Percentiles rank a stretch among this genome's conserved stretches.
Conservation (phyloP, 2,329 filamentous ascomycete genomes). For the Aspergillus brunneoviolaceus region DNA sequence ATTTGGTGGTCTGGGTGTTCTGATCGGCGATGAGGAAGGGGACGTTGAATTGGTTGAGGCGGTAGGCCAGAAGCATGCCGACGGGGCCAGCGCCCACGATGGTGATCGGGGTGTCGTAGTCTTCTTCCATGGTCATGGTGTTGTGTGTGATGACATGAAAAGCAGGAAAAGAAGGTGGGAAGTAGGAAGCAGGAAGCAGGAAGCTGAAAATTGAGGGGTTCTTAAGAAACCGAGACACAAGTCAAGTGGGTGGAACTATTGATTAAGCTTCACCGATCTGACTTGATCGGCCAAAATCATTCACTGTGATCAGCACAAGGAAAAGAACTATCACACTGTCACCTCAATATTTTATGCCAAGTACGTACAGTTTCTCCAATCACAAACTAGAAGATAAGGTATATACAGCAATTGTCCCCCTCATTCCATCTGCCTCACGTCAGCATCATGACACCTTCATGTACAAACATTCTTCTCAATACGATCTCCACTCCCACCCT, state of each 20-base stretch:
- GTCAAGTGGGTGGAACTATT: too few relatives aligned
- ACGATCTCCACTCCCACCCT: not conserved
- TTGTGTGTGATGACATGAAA: not conserved
- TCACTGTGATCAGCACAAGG: not conserved
- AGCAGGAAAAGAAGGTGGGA: not conserved
- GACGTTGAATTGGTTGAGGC: conserved; percentile 21
- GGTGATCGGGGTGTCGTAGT: conserved; percentile 10
- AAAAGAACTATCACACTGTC: not conserved
- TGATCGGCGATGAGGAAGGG: conserved; percentile 26
- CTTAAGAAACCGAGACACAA: too few relatives aligned
- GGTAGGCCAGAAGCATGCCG: conserved; percentile 24
- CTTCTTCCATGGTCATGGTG: not conserved
- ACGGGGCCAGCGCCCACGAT: conserved; percentile 30
- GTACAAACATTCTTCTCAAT: not conserved
- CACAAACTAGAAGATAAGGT: not conserved
- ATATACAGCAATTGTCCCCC: not conserved
- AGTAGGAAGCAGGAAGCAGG: not conserved
- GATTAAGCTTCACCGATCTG: not conserved
- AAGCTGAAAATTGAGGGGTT: not conserved
- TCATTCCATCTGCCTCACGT: not conserved
- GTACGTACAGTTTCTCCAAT: too few relatives aligned
- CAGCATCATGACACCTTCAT: not conserved
- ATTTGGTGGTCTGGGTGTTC: conserved; percentile 31
- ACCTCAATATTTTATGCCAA: too few relatives aligned
- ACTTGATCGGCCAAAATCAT: not conserved